Evolutionary conservation across 768 basidiomycete species (phyloP), one percentile per base, ranked within the genome.

Genomic region (Sistotremastrum suecicum): DNA sequence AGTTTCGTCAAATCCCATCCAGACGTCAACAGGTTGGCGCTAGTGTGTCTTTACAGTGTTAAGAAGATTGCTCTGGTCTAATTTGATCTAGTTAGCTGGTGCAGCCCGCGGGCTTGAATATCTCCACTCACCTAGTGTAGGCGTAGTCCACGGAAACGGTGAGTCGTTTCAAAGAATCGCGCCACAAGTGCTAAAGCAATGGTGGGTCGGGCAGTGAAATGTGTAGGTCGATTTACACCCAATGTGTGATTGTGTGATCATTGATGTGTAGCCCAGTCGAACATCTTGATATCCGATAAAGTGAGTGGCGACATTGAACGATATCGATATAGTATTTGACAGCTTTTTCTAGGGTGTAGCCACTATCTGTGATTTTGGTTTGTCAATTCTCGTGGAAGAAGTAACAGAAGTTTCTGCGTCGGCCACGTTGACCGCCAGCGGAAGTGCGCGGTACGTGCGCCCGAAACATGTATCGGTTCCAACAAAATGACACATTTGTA

Each of bases 351-450:
- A 78, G 77, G 70, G 67, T 8, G 62, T 71, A 50, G 70, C 76
- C 29, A 64, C 71, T 33, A 72, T 80, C 9, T 74, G 72, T 49
- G 78, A 80, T 51, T 80, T 80, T 54, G 76, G 77, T 38, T 71
- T 79, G 62, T 72, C 78, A 11, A 76, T 74, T 53, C 62, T 78
- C 31, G 67, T 80, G 35, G 71, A 72, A 48, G 75, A 77, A 38
- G 66, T 78, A 31, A 71, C 74, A 1, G 74, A 74, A 46, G 69
- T 58, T 47, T 54, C 63, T 30, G 65, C 66, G 34, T 68, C 71
- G 30, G 55, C 61, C n/a, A 70, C 68, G 3, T 58, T 78, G 43
- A 53, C 42, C 33, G 59, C 60, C n/a, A 65, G 66, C 4, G 66
- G 67, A 7, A 69, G 69, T 46, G 65, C 72, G 34, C 69, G 78